phyloP scores from a whole-genome alignment of 352 stramenopile species.

The Phytophthora europaea region DNA sequence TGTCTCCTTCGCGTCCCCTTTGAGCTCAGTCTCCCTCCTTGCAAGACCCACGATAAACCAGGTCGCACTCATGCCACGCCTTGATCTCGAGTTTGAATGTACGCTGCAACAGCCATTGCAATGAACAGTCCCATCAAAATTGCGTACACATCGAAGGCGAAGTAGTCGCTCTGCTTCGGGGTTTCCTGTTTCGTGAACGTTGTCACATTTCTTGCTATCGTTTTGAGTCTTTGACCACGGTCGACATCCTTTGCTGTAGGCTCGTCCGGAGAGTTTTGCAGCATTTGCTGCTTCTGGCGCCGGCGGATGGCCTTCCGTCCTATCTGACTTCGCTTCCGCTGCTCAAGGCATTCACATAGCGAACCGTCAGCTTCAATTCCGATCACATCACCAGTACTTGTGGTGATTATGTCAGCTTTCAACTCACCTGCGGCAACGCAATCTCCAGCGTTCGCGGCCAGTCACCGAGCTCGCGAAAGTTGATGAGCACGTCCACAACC shows the following conservation, averaged over 20 bases:
- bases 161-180: slow-evolving; percentile 12
- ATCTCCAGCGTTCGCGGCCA: slow-evolving; percentile 61
- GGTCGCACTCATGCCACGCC: slow-evolving; percentile 32
- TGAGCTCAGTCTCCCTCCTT: slow-evolving; percentile 24
- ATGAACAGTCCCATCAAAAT: slow-evolving; percentile 37
- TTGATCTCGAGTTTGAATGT: slow-evolving; percentile 35
- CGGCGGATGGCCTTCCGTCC: slow-evolving; percentile 50
- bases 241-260: neutral
- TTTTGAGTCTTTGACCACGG: slow-evolving; percentile 10
- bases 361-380: slow-evolving; percentile 7
- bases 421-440: slow-evolving; percentile 62
- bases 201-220: neutral
- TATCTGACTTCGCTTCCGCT: slow-evolving; percentile 57
- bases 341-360: neutral
- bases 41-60: slow-evolving; percentile 39
- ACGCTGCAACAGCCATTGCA: slow-evolving; percentile 24
- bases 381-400: neutral
- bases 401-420: neutral
- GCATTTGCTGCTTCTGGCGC: slow-evolving; percentile 29
- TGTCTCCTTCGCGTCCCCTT: slow-evolving; percentile 21
- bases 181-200: neutral
- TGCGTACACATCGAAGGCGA: slow-evolving; percentile 40
- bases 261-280: neutral
- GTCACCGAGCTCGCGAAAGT: slow-evolving; percentile 55
- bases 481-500: slow-evolving; percentile 76